Base-by-base conservation (phyloP, 2,329 filamentous ascomycete species). In the Chlorencoelia australis region DNA sequence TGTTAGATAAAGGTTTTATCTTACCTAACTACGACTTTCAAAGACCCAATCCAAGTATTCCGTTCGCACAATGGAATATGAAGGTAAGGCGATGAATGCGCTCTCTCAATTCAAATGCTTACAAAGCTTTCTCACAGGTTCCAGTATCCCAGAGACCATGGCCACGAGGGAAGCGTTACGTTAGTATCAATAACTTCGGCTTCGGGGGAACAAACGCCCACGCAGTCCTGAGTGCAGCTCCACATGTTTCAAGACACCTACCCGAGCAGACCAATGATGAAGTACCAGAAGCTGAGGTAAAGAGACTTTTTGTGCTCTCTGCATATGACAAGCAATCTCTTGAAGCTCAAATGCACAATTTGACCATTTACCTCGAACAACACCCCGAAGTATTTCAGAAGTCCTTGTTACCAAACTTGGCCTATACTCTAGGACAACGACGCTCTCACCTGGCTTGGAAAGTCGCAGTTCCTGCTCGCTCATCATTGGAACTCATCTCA, bases 1-100 rank as follows among this genome's bases (percentile, higher is more conserved):
- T 62, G 48, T 43, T 68, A 3, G 63, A 67, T 43, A 59, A 60
- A 28, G 59, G 59, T 0, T 55, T 64, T 9, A 58, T 67, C n/a
- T 54, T 61, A 8, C 62, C 65, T 2, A 66, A 64, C 41, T 50
- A 49, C 25, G 58, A 63, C 28, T 67, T 65, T 30, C 48, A 57
- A 15, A 59, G 47, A 11, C 46, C 52, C 1, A 68, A 67, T 27
- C 45, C 55, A 0, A 52, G 50, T 6, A 58, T 63, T 19, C 52
- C 51, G 4, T 40, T 58, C 1, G 47, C 56, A 4, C 50, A 59
- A 10, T 62, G 58, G 59, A 59, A 56, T 4, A 34, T 64, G 5
- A 56, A 57, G 43, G 55, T 59, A 30, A 20, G 35, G n/a, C n/a
- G n/a, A n/a, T n/a, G n/a, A n/a, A n/a, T n/a, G n/a, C n/a, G n/a